These are phyloP conservation scores for Tremella mesenterica DNA, from an alignment of 768 basidiomycete species.

Conservation along the genomic window DNA sequence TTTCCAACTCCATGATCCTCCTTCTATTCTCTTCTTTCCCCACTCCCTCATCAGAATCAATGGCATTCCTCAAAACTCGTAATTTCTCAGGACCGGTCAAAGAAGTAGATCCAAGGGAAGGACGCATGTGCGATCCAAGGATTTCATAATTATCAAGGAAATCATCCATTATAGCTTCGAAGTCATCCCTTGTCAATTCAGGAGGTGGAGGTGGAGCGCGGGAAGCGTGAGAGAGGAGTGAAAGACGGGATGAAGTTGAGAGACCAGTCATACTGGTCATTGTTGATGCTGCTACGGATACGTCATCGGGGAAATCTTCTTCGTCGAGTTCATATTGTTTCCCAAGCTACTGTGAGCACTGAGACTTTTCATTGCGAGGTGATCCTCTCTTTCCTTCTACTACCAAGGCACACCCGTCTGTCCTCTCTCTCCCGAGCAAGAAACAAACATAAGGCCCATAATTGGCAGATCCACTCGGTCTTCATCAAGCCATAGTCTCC, in stretches of 20 bases:
- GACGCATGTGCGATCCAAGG: constrained; percentile 70
- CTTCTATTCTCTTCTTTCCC: constrained; percentile 31
- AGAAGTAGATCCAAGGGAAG: constrained; percentile 55
- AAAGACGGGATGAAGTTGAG: constrained; percentile 60
- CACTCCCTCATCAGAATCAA: constrained; percentile 53
- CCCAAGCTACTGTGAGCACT: no score
- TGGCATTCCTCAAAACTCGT: constrained; percentile 63
- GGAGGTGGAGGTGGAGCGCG: constrained; percentile 18
- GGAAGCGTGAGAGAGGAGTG: constrained; percentile 43
- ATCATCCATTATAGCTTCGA: constrained; percentile 82
- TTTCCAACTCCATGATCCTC: constrained; percentile 46
- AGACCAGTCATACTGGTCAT: no score
- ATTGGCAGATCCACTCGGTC: no score
- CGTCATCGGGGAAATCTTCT: constrained; percentile 41
- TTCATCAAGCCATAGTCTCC: no score
- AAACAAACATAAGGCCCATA: no score
- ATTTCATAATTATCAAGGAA: constrained; percentile 89
- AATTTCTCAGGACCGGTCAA: constrained; percentile 69
- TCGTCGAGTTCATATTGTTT: constrained; percentile 52
- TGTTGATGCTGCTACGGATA: constrained; percentile 39
- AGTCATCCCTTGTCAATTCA: constrained; percentile 62
- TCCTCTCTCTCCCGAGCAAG: no score
- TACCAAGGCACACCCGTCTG: background rate
- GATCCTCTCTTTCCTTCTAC: constrained; percentile 51
- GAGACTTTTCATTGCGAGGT: no score